Conservation (phyloP, 2,329 filamentous ascomycete genomes). For the Rhexocercosporidium sp. region DNA sequence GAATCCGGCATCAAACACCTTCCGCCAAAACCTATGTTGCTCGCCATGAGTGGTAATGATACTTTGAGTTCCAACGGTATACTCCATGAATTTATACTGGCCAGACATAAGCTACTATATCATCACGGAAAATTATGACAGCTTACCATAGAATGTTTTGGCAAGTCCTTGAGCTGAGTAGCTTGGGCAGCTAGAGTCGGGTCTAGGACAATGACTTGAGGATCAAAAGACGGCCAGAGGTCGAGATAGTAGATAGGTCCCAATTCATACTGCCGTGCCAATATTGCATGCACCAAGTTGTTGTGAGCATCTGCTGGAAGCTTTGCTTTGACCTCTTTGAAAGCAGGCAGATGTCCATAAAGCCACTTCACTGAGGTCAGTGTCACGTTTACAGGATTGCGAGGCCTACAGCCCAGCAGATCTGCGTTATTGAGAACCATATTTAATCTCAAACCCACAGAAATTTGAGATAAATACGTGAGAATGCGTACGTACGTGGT, state of each 20-base stretch:
- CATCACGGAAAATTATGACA: neutral
- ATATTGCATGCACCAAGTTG: slow-evolving; percentile 4
- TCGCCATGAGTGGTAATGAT: slow-evolving; percentile 11
- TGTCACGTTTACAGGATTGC: too few relatives aligned
- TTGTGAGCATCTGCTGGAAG: slow-evolving; percentile 15
- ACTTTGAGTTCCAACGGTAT: slow-evolving; percentile 10
- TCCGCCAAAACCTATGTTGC: slow-evolving; percentile 9
- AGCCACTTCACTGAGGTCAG: neutral
- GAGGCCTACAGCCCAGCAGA: too few relatives aligned
- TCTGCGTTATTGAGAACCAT: too few relatives aligned
- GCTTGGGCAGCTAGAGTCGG: slow-evolving; percentile 1
- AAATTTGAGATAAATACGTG: too few relatives aligned
- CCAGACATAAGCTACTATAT: neutral
- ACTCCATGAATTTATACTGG: slow-evolving; percentile 9
- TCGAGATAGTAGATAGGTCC: slow-evolving; percentile 13
- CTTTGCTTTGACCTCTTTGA: slow-evolving; percentile 11
- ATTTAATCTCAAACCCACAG: too few relatives aligned
- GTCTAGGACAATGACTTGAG: slow-evolving; percentile 11
- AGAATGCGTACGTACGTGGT: neutral
- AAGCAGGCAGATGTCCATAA: slow-evolving; percentile 1
- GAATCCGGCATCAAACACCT: slow-evolving; percentile 6
- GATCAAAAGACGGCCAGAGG: slow-evolving; percentile 11
- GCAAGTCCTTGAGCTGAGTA: slow-evolving; percentile 1
- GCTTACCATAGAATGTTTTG: slow-evolving; percentile 8
- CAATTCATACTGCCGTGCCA: slow-evolving; percentile 6